Conservation (phyloP, 768 basidiomycete genomes). For the Boletus sp. region DNA sequence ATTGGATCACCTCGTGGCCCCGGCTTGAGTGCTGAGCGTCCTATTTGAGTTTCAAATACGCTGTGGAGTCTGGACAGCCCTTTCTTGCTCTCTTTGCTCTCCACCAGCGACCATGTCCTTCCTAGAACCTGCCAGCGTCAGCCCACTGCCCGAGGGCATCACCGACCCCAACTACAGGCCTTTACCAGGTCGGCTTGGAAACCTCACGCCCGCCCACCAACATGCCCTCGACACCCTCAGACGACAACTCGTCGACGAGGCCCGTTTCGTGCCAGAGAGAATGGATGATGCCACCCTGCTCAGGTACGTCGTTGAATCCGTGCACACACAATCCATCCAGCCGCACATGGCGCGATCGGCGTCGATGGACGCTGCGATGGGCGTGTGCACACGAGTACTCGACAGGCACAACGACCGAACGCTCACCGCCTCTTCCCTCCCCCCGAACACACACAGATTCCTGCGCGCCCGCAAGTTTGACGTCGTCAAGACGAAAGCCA, state of each 20-base stretch:
- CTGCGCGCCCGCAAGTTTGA: constrained; percentile 93
- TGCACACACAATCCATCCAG: not conserved
- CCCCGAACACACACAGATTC: constrained; percentile 50
- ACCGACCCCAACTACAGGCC: constrained; percentile 66
- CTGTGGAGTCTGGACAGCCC: not conserved
- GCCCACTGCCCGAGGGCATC: constrained; percentile 53
- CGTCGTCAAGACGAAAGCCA: constrained; percentile 71
- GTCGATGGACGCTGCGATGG: constrained; percentile 10
- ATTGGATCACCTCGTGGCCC: not conserved
- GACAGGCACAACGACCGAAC: not conserved
- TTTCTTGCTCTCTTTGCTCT: not conserved
- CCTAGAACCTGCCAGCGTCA: constrained; percentile 45
- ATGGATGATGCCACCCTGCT: constrained; percentile 72
- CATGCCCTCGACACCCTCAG: constrained; percentile 67
- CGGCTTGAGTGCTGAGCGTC: not conserved
- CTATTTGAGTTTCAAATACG: constrained; percentile 15
- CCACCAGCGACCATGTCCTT: constrained; percentile 27
- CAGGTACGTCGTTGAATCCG: constrained; percentile 39
- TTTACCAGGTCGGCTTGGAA: constrained; percentile 73
- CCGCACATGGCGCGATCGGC: constrained; percentile 4
- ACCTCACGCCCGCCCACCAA: constrained; percentile 61
- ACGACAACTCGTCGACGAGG: constrained; percentile 58
- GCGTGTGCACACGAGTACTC: not conserved
- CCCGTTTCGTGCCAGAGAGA: constrained; percentile 54
- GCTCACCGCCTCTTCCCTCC: not conserved